phyloP scores from a whole-genome alignment of 108 stramenopile genomes.

The Skeletonema costatum region DNA sequence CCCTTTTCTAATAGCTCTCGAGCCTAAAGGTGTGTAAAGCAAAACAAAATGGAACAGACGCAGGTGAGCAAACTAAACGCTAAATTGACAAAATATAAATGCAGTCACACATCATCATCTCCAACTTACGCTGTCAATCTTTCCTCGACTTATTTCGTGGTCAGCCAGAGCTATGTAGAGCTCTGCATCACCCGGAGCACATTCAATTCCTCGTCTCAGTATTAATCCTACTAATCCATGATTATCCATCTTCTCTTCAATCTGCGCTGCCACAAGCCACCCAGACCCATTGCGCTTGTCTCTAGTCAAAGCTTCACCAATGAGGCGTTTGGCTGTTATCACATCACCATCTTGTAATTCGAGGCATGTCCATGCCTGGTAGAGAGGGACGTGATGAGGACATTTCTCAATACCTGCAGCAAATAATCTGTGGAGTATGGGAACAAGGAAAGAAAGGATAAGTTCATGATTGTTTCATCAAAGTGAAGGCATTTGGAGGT shows the following conservation, averaged over 20 bases:
- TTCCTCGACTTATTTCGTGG: conserved; percentile 53
- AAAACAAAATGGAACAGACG: background rate
- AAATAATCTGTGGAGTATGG: conserved; percentile 43
- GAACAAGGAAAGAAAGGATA: background rate
- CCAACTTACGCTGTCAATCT: conserved; percentile 59
- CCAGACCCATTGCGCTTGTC: conserved; percentile 75
- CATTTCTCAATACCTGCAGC: conserved; percentile 72
- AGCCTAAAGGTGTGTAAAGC: conserved; percentile 30
- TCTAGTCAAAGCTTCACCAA: conserved; percentile 71
- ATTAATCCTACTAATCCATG: conserved; percentile 63
- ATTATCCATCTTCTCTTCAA: conserved; percentile 61
- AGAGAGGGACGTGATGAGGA: conserved; percentile 66
- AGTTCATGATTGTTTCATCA: background rate
- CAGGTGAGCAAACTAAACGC: background rate
- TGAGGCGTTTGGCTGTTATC: conserved; percentile 65
- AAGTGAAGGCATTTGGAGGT: background rate
- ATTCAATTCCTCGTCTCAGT: conserved; percentile 79
- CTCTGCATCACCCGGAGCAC: conserved; percentile 63
- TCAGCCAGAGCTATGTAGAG: conserved; percentile 74
- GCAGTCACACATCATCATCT: background rate
- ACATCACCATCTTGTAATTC: conserved; percentile 70
- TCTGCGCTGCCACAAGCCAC: conserved; percentile 76
- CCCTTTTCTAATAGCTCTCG: conserved; percentile 76
- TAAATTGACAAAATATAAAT: background rate
- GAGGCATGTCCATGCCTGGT: conserved; percentile 80